These are phyloP conservation scores for Paspalum vaginatum DNA, from an alignment of 176 grass and related monocot genomes.

Conservation along the genomic window DNA sequence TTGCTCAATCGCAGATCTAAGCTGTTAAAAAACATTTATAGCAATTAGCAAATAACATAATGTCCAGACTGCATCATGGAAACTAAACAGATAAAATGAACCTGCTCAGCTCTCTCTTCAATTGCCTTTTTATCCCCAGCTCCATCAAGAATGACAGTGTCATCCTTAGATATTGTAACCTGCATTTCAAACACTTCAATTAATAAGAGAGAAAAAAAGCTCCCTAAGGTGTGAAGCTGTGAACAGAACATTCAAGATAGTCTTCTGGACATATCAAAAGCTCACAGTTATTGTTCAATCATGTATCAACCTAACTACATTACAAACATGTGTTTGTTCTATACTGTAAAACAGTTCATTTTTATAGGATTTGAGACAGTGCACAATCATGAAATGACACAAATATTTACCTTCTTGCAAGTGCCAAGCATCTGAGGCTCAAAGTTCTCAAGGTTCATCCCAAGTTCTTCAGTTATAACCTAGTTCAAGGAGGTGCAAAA, in stretches of 20 bases:
- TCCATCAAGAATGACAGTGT: slow-evolving; percentile 67
- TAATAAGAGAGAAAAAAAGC: not conserved
- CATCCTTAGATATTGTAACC: slow-evolving; percentile 69
- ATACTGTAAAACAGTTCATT: not conserved
- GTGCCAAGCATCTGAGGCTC: slow-evolving; percentile 74
- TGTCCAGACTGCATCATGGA: not conserved
- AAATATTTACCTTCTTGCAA: slow-evolving; percentile 69
- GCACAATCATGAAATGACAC: not conserved
- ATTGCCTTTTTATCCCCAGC: slow-evolving; percentile 60
- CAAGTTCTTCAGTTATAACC: slow-evolving; percentile 68
- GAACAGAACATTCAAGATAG: not conserved
- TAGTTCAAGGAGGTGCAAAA: slow-evolving; percentile 27
- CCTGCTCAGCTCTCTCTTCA: slow-evolving; percentile 66
- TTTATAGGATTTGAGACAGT: slow-evolving; percentile 1
- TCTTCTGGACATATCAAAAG: not conserved
- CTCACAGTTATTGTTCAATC: slow-evolving; percentile 15
- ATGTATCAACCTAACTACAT: not conserved
- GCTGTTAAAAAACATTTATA: slow-evolving; percentile 41
- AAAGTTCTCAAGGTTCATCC: slow-evolving; percentile 71
- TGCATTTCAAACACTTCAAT: slow-evolving; percentile 36
- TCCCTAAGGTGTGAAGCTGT: slow-evolving; percentile 11
- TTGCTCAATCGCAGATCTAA: slow-evolving; percentile 66
- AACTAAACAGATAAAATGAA: slow-evolving; percentile 28
- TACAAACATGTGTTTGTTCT: not conserved
- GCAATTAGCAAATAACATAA: not conserved